Base-by-base conservation (phyloP, 2,329 filamentous ascomycete genomes). In the Fusarium secorum region DNA sequence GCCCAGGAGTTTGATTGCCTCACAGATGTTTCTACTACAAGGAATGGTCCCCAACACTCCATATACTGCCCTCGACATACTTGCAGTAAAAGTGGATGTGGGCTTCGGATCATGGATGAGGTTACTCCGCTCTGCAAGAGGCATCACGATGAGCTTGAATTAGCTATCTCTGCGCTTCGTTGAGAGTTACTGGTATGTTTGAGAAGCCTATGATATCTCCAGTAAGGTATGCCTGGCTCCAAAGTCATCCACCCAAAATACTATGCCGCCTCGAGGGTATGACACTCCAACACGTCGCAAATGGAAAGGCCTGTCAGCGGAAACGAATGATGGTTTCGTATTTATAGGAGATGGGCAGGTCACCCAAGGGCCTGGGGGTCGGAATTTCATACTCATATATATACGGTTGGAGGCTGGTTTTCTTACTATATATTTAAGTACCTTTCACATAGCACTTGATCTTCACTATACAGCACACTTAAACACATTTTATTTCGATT, bases 1-100 rank as follows among this genome's bases (percentile, higher is more conserved):
- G 70, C 73, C 17, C 22, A 28, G 2, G 61, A 68, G 4, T 63
- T 63, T 57, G 46, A 46, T 2, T 76, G 69, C 20, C 46, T 76
- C 13, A 18, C 48, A 15, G 65, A 74, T 22, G 42, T 58, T 7
- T 65, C 52, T 6, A 69, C 41, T 2, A 45, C 46, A 17, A 22
- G 4, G 1, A 28, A 59, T n/a, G 38, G 46, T 1, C 13, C 20
- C 9, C 41, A 57, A 22, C 7, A 24, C 14, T 46, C 61, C 8
- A 45, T 51, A 10, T 71, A 58, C 38, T 73, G 70, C 24, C 48
- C 53, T 11, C 15, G 36, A 5, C 72, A 74, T 22, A 63, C 44
- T 14, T 74, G 67, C 22, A 4, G 10, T 2, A 39, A 22, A 24
- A 15, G 17, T 17, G 42, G 55, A 4, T 69, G 56, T 7, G 64